Percentiles rank a stretch among this genome's conserved stretches.
Conservation (phyloP, 1,284 basidiomycete genomes). For the Ustilago cynodontis region DNA sequence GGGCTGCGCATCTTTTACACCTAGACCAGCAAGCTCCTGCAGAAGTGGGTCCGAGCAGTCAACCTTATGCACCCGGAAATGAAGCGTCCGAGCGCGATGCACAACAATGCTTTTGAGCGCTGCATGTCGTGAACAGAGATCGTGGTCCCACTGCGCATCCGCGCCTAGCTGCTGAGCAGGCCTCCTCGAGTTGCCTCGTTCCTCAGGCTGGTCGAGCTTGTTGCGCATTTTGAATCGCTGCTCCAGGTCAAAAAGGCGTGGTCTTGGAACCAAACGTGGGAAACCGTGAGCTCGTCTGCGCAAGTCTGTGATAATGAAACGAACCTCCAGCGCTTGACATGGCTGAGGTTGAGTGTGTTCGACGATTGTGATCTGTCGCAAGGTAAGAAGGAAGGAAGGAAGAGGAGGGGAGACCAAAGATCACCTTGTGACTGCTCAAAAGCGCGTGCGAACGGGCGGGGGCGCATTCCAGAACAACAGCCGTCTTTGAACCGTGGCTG, state of each 20-base stretch:
- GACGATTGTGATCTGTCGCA: not conserved
- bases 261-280: not conserved
- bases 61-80: slow-evolving; percentile 2
- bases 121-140: not conserved
- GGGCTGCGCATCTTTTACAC: not conserved
- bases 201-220: not conserved
- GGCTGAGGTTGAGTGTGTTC: not conserved
- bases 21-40: not conserved
- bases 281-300: not conserved
- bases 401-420: slow-evolving; percentile 19
- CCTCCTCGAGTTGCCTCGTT: not conserved
- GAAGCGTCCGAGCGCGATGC: not conserved
- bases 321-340: not conserved
- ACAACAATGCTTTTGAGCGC: not conserved
- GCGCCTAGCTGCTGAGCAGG: not conserved
- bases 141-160: not conserved
- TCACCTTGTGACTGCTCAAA: not conserved
- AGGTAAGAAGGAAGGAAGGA: not conserved
- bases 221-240: not conserved
- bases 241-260: not conserved
- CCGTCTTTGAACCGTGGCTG: too few species aligned
- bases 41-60: slow-evolving; percentile 10
- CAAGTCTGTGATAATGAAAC: not conserved
- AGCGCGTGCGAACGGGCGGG: too few species aligned
- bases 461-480: not conserved